Base-by-base conservation (phyloP, 1,139 yeast genomes). In the Taiozyma sp. region DNA sequence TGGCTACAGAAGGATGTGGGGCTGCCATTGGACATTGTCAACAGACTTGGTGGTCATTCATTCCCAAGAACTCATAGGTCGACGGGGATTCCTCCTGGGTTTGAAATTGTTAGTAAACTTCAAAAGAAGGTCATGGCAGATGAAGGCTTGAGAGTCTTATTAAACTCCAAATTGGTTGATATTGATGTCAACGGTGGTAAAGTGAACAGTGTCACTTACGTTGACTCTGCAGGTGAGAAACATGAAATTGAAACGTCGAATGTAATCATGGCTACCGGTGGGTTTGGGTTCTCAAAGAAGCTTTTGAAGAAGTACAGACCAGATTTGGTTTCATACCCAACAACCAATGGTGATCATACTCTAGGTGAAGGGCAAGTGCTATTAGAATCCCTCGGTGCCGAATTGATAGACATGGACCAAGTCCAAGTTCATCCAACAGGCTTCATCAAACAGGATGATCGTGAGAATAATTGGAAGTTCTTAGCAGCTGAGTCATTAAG, bases 361-460 rank as follows among this genome's bases (percentile, higher is more conserved):
- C 79, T 90, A 4, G 93, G 93, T 19, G 93, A 87, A 64, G 91
- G 92, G 1, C 88, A 84, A 57, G 74, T 78, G 51, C 73, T 87
- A 51, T 71, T 84, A 54, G 74, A 79, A 66, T 76, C 75, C 49
- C 56, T 72, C 24, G 80, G 85, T 30, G 95, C 88, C 12, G 70
- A 76, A 40, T 79, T 86, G 43, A 79, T 85, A 44, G 91, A 86
- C 64, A 75, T 87, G 81, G 89, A 85, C 47, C 84, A 86, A 65
- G 82, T 87, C 42, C 96, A 87, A 67, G 85, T 87, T 16, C 92
- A 85, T 60, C 96, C 96, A 27, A 86, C 95, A 9, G 96, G 96
- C 1, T 77, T 87, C 60, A 78, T 87, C 54, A 87, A 84, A 58
- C 83, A 83, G 47, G 72, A 76, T 51, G 87, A 84, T 58, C 74